Evolutionary conservation across 2,329 filamentous ascomycete genomes (phyloP).

Genomic region (Aspergillus proliferans): DNA sequence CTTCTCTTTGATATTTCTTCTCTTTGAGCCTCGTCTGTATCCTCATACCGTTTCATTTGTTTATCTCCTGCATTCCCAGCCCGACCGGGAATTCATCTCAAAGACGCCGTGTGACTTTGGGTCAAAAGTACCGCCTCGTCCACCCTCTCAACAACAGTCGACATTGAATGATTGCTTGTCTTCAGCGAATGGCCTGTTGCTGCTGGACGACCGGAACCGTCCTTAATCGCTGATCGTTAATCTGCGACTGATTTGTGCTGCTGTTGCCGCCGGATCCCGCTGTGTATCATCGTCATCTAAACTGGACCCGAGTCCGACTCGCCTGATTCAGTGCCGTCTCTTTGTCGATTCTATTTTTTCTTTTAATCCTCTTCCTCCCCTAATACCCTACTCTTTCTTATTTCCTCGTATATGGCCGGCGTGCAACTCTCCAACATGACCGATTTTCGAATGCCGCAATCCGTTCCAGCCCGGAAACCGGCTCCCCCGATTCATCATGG

Average conservation of each 20-base stretch:
- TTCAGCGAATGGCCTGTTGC: no score
- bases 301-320: no score
- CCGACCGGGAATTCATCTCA: no score
- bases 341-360: not conserved
- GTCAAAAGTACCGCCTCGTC: no score
- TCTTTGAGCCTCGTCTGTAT: no score
- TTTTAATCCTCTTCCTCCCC: not conserved
- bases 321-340: not conserved
- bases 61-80: no score
- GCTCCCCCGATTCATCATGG: slow-evolving; percentile 17
- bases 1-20: no score
- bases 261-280: not conserved
- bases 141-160: no score
- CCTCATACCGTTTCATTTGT: no score
- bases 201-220: no score
- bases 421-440: slow-evolving; percentile 28
- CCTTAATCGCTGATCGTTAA: not conserved
- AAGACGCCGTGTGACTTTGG: no score
- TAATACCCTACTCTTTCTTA: not conserved
- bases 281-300: not conserved
- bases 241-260: not conserved
- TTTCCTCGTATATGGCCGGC: slow-evolving; percentile 19
- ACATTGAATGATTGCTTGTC: no score
- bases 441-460: slow-evolving; percentile 33
- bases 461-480: slow-evolving; percentile 28